Base-by-base conservation (phyloP, 2,329 filamentous ascomycete species). In the Xylaria hypoxylon region DNA sequence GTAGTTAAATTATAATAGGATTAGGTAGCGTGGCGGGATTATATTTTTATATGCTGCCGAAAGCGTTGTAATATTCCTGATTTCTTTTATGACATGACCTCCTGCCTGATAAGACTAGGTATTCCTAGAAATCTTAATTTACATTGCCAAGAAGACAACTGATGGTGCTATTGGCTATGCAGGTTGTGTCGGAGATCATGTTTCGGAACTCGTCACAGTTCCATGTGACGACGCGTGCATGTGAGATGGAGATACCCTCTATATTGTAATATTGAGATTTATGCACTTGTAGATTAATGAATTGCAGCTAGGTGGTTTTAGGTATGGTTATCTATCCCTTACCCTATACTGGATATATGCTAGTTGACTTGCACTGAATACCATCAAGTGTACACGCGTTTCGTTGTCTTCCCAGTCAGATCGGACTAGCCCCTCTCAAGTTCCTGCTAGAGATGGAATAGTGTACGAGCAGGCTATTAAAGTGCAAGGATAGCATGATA, bases 171-270 rank as follows among this genome's bases (percentile, higher is more conserved):
- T 59, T 56, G 59, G 59, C 13, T 45, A 19, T 50, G 17, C 6
- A 19, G 15, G 57, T 50, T 5, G 22, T 59, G 64, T 63, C 26
- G 38, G 42, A 59, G 55, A 63, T 67, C 48, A n/a, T 58, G 64
- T 66, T 66, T 66, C 52, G 53, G 52, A 22, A 24, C 28, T 22
- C 40, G 35, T 44, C 35, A 42, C n/a, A 22, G 33, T 31, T 8
- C 19, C 15, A 53, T 11, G 50, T 28, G 40, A 31, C 28, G 28
- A 31, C 28, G 28, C 28, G 15, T 38, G 35, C 35, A 38, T 38
- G 11, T 38, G 35, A 38, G 31, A 6, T 33, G 28, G 26, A 52
- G 38, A 47, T 33, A 5, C 2, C 2, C 11, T 35, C 11, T 6
- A 40, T 24, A 24, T 24, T 31, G 19, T 19, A 33, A 33, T 35